Evolutionary conservation across 1,284 basidiomycete species (phyloP), one percentile per base, ranked within the genome.

Genomic region (Pseudozyma flocculosa): DNA sequence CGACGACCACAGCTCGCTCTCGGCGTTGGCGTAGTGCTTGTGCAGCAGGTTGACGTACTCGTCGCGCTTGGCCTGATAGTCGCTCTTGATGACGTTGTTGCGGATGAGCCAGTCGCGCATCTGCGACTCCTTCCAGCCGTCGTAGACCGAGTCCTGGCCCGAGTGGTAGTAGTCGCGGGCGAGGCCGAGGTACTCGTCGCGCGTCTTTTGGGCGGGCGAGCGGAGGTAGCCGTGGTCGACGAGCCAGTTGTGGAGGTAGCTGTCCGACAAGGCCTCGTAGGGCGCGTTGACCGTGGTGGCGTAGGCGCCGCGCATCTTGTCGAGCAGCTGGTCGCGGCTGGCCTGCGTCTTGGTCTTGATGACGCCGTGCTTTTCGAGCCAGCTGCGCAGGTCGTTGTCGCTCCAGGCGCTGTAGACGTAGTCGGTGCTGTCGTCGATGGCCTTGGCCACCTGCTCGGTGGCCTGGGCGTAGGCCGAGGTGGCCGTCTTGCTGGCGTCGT

Each of bases 201-300:
- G 69, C 24, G 65, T 73, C 66, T 69, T 61, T 40, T 71, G 45
- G n/a, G 61, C 61, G 18, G 62, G 52, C 18, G 59, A 56, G 40
- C 60, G 53, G 48, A 76, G 54, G 52, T 71, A 51, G 41, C 66
- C 73, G 48, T 74, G 71, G 48, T 73, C 57, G 36, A 75, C 68
- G 39, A 76, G 64, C 75, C 75, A 77, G 56, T 72, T 62, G 63
- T 69, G 73, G 36, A 76, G 61, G 67, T 74, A 77, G 51, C 63
- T 63, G 58, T 73, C 59, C n/a, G 57, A 63, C 46, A 59, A 72
- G 18, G 61, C 52, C 41, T 76, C 73, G 60, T 75, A 77, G 18
- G 72, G 73, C 2, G 61, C 68, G 30, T 72, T 68, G 41, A 68
- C 63, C 13, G 70, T 68, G 38, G 66, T 41, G 41, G 54, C 51